These are phyloP conservation scores for Dipteronia sinensis DNA, from an alignment of 345 rosid genomes.

Conservation along the genomic window DNA sequence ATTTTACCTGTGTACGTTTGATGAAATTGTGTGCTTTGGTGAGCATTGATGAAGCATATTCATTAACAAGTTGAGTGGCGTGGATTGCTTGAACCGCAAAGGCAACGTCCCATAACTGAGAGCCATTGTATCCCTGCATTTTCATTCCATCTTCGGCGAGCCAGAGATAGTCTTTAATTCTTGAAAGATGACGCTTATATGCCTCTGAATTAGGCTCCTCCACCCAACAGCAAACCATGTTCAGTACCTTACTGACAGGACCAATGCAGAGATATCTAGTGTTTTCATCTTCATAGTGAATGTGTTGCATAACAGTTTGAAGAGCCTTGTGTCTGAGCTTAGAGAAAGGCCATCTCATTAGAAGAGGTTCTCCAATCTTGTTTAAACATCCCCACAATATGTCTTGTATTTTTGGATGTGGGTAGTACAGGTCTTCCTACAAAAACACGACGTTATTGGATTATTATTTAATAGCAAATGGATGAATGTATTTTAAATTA, in stretches of 20 bases:
- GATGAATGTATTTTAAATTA: too few species aligned
- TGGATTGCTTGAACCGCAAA: conserved; percentile 64
- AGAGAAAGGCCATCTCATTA: conserved; percentile 54
- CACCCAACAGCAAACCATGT: conserved; percentile 67
- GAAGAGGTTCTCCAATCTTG: conserved; percentile 50
- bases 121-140: conserved; percentile 77
- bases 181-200: conserved; percentile 47
- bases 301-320: conserved; percentile 44
- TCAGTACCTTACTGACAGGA: conserved; percentile 55
- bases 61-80: conserved; percentile 48
- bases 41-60: conserved; percentile 45
- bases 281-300: conserved; percentile 65
- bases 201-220: conserved; percentile 59
- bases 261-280: conserved; percentile 56
- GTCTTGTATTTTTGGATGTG: conserved; percentile 57
- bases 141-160: conserved; percentile 73
- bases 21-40: conserved; percentile 63
- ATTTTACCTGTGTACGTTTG: conserved; percentile 51
- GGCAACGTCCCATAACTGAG: conserved; percentile 69
- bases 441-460: too few species aligned
- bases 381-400: conserved; percentile 54
- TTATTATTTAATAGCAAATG: too few species aligned
- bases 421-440: conserved; percentile 66
- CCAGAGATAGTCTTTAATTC: conserved; percentile 68
- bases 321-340: conserved; percentile 58